These are phyloP conservation scores for Chenopodium album DNA, from an alignment of 148 eudicot genomes.

Conservation along the genomic window DNA sequence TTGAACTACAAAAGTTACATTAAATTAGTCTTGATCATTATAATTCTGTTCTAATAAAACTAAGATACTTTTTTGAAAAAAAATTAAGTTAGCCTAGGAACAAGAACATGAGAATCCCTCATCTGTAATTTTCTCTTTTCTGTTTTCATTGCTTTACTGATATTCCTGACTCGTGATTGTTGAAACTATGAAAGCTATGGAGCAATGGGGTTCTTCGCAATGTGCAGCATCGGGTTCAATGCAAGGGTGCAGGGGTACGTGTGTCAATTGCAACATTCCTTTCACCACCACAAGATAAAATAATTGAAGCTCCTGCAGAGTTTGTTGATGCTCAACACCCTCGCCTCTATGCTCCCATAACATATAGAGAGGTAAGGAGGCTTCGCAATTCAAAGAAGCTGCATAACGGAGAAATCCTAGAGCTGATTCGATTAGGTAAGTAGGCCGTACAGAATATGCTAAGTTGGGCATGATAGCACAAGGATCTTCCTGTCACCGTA, in stretches of 20 bases:
- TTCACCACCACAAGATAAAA: conserved; percentile 48
- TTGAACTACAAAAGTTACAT: neutral
- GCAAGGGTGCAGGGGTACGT: conserved; percentile 51
- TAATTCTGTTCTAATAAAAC: too few species aligned
- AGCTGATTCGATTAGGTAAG: conserved; percentile 30
- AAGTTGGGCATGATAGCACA: neutral
- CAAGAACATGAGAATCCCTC: neutral
- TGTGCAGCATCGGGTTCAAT: conserved; percentile 56
- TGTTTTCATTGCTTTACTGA: too few species aligned
- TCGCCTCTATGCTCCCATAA: conserved; percentile 43
- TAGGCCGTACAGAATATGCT: neutral
- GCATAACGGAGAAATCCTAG: conserved; percentile 55
- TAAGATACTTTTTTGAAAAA: too few species aligned
- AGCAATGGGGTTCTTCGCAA: conserved; percentile 66
- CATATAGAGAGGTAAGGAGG: conserved; percentile 46
- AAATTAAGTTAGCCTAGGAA: neutral
- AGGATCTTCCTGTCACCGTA: too few species aligned
- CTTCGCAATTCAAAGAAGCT: conserved; percentile 38
- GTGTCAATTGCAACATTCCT: conserved; percentile 59
- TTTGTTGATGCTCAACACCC: conserved; percentile 49
- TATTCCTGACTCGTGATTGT: neutral
- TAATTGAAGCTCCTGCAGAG: conserved; percentile 48
- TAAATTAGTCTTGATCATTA: too few species aligned
- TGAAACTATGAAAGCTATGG: conserved; percentile 45
- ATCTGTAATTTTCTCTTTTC: neutral